These are phyloP conservation scores for Cerrena zonata DNA, from an alignment of 1,284 basidiomycete species.

Conservation along the genomic window DNA sequence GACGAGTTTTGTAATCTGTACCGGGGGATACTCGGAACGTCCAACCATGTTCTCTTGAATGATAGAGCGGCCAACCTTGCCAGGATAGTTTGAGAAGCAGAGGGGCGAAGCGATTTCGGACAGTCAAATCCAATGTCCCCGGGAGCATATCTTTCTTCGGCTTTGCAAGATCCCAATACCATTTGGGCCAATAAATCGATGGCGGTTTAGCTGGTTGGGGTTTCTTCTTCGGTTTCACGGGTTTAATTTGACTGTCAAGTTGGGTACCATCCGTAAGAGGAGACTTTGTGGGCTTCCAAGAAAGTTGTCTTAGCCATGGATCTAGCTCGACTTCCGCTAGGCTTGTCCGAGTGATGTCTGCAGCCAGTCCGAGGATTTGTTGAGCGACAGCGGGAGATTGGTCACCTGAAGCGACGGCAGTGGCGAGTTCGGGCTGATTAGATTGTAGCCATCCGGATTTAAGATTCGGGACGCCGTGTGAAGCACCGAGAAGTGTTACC, in stretches of 20 bases:
- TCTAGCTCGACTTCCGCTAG: slow-evolving; percentile 29
- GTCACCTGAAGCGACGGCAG: slow-evolving; percentile 37
- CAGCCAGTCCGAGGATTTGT: slow-evolving; percentile 36
- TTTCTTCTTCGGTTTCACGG: slow-evolving; percentile 16
- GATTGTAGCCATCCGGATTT: slow-evolving; percentile 34
- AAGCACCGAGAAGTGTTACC: slow-evolving; percentile 35
- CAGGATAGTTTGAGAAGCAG: slow-evolving; percentile 85
- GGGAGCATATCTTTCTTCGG: slow-evolving; percentile 61
- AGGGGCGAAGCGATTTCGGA: slow-evolving; percentile 79
- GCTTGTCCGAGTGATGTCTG: slow-evolving; percentile 20
- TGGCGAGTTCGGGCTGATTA: slow-evolving; percentile 34
- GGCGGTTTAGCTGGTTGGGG: slow-evolving; percentile 33
- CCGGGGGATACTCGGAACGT: slow-evolving; percentile 67
- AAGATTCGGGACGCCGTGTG: slow-evolving; percentile 39
- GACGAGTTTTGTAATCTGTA: slow-evolving; percentile 24
- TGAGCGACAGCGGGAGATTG: slow-evolving; percentile 26
- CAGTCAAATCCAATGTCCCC: slow-evolving; percentile 79
- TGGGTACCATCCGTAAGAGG: slow-evolving; percentile 8
- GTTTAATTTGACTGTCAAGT: slow-evolving; percentile 6
- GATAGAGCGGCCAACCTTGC: slow-evolving; percentile 80
- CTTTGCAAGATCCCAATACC: slow-evolving; percentile 89
- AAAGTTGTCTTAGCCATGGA: slow-evolving; percentile 61
- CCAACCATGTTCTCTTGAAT: slow-evolving; percentile 90
- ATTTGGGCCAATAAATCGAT: slow-evolving; percentile 74
- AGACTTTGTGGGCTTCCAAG: slow-evolving; percentile 43